Evolutionary conservation across 2,329 filamentous ascomycete species (phyloP).

Genomic region (Emydomyces testavorans): DNA sequence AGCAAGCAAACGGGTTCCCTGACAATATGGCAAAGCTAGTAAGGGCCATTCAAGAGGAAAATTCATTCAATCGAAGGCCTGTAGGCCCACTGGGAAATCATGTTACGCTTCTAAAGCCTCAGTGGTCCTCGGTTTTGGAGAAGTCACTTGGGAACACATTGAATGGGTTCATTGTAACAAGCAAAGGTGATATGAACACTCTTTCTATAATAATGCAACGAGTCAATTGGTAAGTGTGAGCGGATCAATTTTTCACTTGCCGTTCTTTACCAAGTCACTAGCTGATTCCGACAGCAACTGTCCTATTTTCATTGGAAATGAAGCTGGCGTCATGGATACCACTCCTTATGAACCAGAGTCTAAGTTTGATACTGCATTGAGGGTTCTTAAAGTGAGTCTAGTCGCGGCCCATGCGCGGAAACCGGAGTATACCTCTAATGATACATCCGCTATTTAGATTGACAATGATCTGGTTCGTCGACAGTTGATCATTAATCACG

Average conservation of each 20-base stretch:
- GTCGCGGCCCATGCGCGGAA: background rate
- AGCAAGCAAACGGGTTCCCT: constrained; percentile 54
- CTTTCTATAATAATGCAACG: constrained; percentile 55
- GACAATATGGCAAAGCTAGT: constrained; percentile 52
- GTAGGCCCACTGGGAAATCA: constrained; percentile 74
- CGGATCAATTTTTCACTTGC: constrained; percentile 12
- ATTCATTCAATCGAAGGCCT: constrained; percentile 57
- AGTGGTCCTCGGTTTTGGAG: constrained; percentile 78
- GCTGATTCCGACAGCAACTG: constrained; percentile 32
- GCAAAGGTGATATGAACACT: constrained; percentile 59
- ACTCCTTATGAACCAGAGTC: constrained; percentile 60
- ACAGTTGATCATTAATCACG: constrained; percentile 69
- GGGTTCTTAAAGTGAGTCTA: constrained; percentile 52
- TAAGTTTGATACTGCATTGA: constrained; percentile 63
- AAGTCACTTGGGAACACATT: constrained; percentile 58
- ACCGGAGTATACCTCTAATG: background rate
- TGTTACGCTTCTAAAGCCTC: constrained; percentile 61
- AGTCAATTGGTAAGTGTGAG: constrained; percentile 38
- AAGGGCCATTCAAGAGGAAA: constrained; percentile 56
- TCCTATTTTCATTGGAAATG: constrained; percentile 54
- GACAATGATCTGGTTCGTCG: constrained; percentile 67
- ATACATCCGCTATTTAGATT: constrained; percentile 40
- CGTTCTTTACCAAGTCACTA: constrained; percentile 1
- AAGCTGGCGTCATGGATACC: constrained; percentile 43
- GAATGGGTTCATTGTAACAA: constrained; percentile 70